Conservation (phyloP, 805 yeast species). For the Isabelozyma gotoi region DNA sequence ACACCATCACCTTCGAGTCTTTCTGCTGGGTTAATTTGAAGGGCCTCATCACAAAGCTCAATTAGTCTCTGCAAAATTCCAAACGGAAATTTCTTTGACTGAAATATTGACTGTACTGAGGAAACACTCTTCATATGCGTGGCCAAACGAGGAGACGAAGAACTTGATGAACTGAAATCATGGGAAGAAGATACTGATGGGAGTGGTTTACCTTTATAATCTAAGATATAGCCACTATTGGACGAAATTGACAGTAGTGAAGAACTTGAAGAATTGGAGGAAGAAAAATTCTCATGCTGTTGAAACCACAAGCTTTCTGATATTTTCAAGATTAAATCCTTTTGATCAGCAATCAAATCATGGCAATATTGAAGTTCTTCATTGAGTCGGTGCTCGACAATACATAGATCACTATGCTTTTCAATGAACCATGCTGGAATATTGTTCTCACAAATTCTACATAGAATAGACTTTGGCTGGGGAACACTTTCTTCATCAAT, state of each 20-base stretch:
- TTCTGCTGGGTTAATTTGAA: constrained; percentile 59
- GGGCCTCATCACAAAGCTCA: constrained; percentile 73
- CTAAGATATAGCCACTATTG: constrained; percentile 23
- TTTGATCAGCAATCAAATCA: constrained; percentile 74
- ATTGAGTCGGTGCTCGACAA: constrained; percentile 79
- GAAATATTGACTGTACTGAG: constrained; percentile 33
- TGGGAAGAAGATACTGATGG: constrained; percentile 22
- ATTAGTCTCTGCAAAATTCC: constrained; percentile 56
- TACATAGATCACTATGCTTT: constrained; percentile 82
- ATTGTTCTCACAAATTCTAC: constrained; percentile 87
- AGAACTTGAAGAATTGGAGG: constrained; percentile 14
- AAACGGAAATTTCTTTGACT: constrained; percentile 56
- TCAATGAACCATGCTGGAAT: constrained; percentile 98
- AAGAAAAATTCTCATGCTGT: constrained; percentile 7
- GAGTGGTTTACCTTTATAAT: constrained; percentile 60
- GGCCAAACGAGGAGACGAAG: constrained; percentile 16
- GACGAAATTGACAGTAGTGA: constrained; percentile 12
- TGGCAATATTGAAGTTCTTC: constrained; percentile 74
- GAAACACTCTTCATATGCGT: constrained; percentile 7
- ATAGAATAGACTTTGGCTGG: constrained; percentile 76
- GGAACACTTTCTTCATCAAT: constrained; percentile 68
- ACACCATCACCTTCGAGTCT: constrained; percentile 35
- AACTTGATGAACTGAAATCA: too few relatives aligned
- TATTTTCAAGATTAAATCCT: constrained; percentile 46
- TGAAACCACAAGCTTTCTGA: constrained; percentile 36